phyloP scores from a whole-genome alignment of 257 asterid genomes.

The Forsythia suspensa region DNA sequence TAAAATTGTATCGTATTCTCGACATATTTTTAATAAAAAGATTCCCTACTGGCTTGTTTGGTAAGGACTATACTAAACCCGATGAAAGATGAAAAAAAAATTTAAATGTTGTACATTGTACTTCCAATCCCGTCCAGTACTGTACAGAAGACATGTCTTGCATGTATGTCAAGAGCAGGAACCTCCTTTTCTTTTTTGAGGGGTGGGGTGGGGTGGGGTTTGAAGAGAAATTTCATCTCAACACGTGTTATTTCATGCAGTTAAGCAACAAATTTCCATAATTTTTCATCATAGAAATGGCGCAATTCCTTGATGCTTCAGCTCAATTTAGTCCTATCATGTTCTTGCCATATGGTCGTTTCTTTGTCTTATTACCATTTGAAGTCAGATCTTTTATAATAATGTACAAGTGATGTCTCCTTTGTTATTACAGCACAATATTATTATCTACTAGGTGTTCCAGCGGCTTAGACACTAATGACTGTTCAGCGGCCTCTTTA shows the following conservation, averaged over 20 bases:
- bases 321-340: neutral
- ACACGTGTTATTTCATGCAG: neutral
- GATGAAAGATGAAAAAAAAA: neutral
- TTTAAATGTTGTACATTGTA: neutral
- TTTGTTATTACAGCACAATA: neutral
- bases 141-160: neutral
- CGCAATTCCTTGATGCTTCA: neutral
- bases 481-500: too few species aligned
- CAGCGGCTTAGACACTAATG: too few species aligned
- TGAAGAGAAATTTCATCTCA: slow-evolving; percentile 5
- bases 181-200: neutral
- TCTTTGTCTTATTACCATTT: neutral
- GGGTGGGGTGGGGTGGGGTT: neutral
- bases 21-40: neutral
- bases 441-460: neutral
- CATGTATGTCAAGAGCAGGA: neutral
- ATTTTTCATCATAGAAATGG: neutral
- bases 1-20: neutral
- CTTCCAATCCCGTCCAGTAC: neutral
- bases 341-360: neutral
- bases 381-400: neutral
- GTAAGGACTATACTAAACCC: neutral
- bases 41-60: neutral
- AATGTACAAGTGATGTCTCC: neutral
- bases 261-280: neutral